Evolutionary conservation across 805 yeast species (phyloP).

Genomic region (Yueomyces sp.): DNA sequence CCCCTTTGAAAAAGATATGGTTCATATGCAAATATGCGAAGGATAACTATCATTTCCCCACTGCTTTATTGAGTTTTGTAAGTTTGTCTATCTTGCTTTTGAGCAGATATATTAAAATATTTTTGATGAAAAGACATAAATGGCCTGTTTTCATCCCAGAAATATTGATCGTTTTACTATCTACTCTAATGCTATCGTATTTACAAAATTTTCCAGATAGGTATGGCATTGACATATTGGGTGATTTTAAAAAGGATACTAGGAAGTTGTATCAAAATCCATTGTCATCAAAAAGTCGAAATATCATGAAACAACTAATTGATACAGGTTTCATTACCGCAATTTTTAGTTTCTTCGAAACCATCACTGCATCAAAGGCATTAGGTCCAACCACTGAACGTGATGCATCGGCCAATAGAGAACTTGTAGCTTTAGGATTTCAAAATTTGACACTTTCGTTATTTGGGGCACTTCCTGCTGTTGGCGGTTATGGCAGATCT

Average conservation of each 20-base stretch:
- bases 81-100: slow-evolving; percentile 35
- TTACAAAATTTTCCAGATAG: slow-evolving; percentile 32
- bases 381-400: slow-evolving; percentile 60
- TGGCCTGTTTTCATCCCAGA: slow-evolving; percentile 67
- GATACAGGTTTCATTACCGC: slow-evolving; percentile 70
- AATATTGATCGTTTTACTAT: slow-evolving; percentile 58
- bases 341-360: slow-evolving; percentile 80
- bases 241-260: slow-evolving; percentile 42
- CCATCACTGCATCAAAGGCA: slow-evolving; percentile 85
- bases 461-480: slow-evolving; percentile 69
- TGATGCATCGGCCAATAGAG: slow-evolving; percentile 69
- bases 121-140: slow-evolving; percentile 23
- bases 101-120: slow-evolving; percentile 30
- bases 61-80: slow-evolving; percentile 42
- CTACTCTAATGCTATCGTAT: slow-evolving; percentile 41
- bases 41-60: slow-evolving; percentile 38
- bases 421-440: slow-evolving; percentile 76
- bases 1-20: slow-evolving; percentile 55
- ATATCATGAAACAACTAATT: slow-evolving; percentile 40
- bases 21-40: slow-evolving; percentile 40
- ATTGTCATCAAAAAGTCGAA: slow-evolving; percentile 31
- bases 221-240: slow-evolving; percentile 56
- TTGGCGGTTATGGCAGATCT: slow-evolving; percentile 94
- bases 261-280: slow-evolving; percentile 43
- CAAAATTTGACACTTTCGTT: slow-evolving; percentile 50